Base-by-base conservation (phyloP, 139 green algal genomes). In the Coelastrella sp. region DNA sequence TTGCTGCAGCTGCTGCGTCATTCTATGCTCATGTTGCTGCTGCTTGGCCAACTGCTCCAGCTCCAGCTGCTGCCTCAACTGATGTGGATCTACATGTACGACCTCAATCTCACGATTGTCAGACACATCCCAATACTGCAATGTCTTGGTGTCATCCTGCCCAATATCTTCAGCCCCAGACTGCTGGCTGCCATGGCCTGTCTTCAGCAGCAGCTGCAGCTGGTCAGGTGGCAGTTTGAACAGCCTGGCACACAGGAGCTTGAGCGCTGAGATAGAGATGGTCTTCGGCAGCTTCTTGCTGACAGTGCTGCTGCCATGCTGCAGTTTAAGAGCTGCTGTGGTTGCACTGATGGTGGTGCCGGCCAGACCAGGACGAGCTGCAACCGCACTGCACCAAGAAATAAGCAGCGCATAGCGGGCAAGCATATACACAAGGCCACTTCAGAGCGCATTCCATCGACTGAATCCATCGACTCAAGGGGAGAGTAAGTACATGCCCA, bases 231-330 rank as follows among this genome's bases (percentile, higher is more conserved):
- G 73, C 83, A 96, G 86, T 82, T 94, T 94, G 91, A 94, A 96
- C 71, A 95, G 89, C 77, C 92, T 90, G 74, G 92, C 90, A 81
- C 90, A 95, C 61, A 96, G 89, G 59, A 92, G 11, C 75, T 90
- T 86, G 19, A 96, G 54, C 14, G 89, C 88, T 32, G 73, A 85
- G 4, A 96, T 57, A 1, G 88, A 94, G 76, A 91, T 93, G 80
- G 65, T 92, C 13, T 74, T 61, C 3, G 94, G 94, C 20, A 96
- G 92, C 89, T 94, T 94, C 91, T 96, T 94, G 8, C 59, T 77
- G 76, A 14, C 59, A n/a, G 10, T 77, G 19, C 22, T 82, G 65
- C 16, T n/a, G 80, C 87, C 73, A 22, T 71, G 60, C 19, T 23
- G 60, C 80, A 90, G 84, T 17, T 16, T 14, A 5, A 92, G n/a